These are phyloP conservation scores for Exophiala viscosa DNA, from an alignment of 2,329 filamentous ascomycete species.

Conservation along the genomic window DNA sequence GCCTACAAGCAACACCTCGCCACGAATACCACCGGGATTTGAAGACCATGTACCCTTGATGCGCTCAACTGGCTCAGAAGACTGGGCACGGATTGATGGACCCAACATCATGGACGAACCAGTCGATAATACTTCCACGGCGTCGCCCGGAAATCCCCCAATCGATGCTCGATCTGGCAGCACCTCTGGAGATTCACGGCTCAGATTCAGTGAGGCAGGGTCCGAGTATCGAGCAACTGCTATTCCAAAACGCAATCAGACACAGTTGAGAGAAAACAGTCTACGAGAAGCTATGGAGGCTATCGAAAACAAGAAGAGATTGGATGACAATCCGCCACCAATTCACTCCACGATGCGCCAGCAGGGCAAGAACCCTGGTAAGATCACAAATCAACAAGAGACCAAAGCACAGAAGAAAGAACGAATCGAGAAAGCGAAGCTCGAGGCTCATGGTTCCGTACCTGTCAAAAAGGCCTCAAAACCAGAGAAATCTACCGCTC, in stretches of 20 bases:
- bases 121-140: background rate
- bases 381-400: conserved; percentile 13
- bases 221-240: conserved; percentile 8
- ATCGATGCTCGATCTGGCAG: background rate
- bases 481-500: background rate
- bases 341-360: conserved; percentile 24
- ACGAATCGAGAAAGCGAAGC: conserved; percentile 6
- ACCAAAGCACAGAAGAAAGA: conserved; percentile 15
- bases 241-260: conserved; percentile 4
- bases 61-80: background rate
- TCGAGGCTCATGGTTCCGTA: conserved; percentile 16
- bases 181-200: background rate
- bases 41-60: conserved; percentile 11
- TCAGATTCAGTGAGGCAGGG: conserved; percentile 17
- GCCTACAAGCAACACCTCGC: background rate
- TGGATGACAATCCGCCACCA: conserved; percentile 3
- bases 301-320: conserved; percentile 13
- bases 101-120: conserved; percentile 4
- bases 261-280: conserved; percentile 5
- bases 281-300: conserved; percentile 8
- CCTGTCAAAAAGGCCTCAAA: background rate
- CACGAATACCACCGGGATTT: conserved; percentile 12
- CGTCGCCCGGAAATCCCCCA: background rate
- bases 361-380: conserved; percentile 21
- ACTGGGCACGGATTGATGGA: background rate